phyloP scores from a whole-genome alignment of 2,329 filamentous ascomycete genomes.

The Spiromastix sp. region DNA sequence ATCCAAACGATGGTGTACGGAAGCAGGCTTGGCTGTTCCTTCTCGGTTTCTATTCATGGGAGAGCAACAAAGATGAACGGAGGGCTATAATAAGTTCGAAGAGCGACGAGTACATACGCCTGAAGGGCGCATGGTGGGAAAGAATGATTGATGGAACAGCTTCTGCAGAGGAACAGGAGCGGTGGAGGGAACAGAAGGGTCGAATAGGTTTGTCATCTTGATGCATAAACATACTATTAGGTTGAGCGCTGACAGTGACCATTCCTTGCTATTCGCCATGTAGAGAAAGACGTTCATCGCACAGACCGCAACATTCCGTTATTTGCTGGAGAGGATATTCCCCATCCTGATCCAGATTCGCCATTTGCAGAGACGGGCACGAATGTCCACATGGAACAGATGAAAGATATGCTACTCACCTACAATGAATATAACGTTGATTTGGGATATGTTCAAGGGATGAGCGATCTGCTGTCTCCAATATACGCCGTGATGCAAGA shows the following conservation, averaged over 20 bases:
- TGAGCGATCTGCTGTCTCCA: slow-evolving; percentile 92
- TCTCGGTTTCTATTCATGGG: slow-evolving; percentile 85
- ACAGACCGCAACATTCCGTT: slow-evolving; percentile 93
- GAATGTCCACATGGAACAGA: slow-evolving; percentile 94
- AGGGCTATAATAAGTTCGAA: slow-evolving; percentile 73
- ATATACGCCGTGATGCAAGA: slow-evolving; percentile 97
- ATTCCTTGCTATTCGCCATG: slow-evolving; percentile 43
- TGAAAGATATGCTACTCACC: slow-evolving; percentile 97
- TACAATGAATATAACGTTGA: slow-evolving; percentile 98
- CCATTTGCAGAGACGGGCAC: slow-evolving; percentile 89
- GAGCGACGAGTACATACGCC: slow-evolving; percentile 82
- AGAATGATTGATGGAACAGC: slow-evolving; percentile 72
- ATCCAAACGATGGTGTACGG: slow-evolving; percentile 78
- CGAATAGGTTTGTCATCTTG: slow-evolving; percentile 65
- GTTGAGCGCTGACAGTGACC: slow-evolving; percentile 24
- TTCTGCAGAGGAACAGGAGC: slow-evolving; percentile 73
- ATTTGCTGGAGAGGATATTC: slow-evolving; percentile 91
- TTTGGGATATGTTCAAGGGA: slow-evolving; percentile 94
- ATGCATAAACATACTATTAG: slow-evolving; percentile 4
- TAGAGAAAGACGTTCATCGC: slow-evolving; percentile 97
- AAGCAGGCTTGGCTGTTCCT: slow-evolving; percentile 97
- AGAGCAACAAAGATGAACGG: slow-evolving; percentile 77
- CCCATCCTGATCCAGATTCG: slow-evolving; percentile 90
- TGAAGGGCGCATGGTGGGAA: slow-evolving; percentile 97
- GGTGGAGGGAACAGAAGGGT: slow-evolving; percentile 90